A percentile compares a stretch with the other conserved stretches of the same genome.
Evolutionary conservation across 352 stramenopile species (phyloP).

Genomic region (Phytopythium cucurbitacearum): DNA sequence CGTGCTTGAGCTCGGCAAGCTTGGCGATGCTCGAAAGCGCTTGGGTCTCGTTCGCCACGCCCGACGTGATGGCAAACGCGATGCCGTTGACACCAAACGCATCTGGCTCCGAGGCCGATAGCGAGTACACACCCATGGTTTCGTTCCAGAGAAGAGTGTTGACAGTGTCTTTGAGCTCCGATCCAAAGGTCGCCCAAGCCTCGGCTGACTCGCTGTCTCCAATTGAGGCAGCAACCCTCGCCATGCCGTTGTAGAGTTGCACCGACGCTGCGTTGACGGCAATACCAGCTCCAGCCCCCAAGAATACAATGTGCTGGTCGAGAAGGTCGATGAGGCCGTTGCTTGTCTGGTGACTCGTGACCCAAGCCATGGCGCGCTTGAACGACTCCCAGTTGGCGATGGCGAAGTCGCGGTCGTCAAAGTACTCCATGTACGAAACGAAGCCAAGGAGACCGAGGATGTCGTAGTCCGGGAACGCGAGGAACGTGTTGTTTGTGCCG

Average conservation of each 20-base stretch:
- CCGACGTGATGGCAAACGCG: constrained; percentile 22
- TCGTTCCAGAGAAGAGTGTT: constrained; percentile 29
- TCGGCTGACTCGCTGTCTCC: constrained; percentile 16
- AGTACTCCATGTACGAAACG: constrained; percentile 31
- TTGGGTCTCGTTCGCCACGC: constrained; percentile 21
- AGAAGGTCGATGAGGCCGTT: constrained; percentile 21
- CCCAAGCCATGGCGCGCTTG: constrained; percentile 12
- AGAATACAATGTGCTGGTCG: constrained; percentile 17
- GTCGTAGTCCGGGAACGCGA: constrained; percentile 25
- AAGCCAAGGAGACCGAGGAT: constrained; percentile 25
- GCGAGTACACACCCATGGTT: constrained; percentile 15
- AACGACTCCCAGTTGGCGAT: constrained; percentile 17
- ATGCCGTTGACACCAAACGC: constrained; percentile 22
- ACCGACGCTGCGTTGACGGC: constrained; percentile 22
- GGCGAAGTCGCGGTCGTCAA: constrained; percentile 13
- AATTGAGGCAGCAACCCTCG: constrained; percentile 11
- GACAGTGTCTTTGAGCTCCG: constrained; percentile 18
- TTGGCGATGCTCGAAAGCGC: constrained; percentile 14
- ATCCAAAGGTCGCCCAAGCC: constrained; percentile 8
- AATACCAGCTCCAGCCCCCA: constrained; percentile 11
- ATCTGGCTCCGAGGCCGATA: constrained; percentile 13
- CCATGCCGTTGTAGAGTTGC: constrained; percentile 21
- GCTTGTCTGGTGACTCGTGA: constrained; percentile 12
- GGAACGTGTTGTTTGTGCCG: constrained; percentile 9
- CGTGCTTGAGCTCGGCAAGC: constrained; percentile 17